Base-by-base conservation (phyloP, 108 stramenopile species). In the Aurantiochytrium sp. region DNA sequence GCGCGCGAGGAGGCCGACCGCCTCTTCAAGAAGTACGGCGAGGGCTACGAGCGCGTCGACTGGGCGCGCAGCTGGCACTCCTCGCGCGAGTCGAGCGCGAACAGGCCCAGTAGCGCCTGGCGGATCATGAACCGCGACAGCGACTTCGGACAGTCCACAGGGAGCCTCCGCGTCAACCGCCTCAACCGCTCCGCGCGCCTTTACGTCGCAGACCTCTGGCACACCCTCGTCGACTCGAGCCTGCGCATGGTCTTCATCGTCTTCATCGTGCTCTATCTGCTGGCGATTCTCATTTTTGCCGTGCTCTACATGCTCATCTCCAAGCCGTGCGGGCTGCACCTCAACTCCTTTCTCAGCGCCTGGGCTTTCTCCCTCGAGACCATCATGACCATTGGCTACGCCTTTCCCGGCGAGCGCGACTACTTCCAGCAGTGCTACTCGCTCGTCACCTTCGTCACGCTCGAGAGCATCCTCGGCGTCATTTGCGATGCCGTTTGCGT, bases 341-440 rank as follows among this genome's bases (percentile, higher is more conserved):
- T 92, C 37, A 45, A 21, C 24, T 69, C 15, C 59, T 32, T 89
- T 88, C 55, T 55, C 17, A 92, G 95, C 94, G 55, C 93, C 93
- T 93, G 88, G 54, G 94, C 96, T 86, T 98, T 99, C 73, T 93
- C 92, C 4, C 92, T 98, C 4, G 95, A 95, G 34, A 96, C 96
- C 53, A 97, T 97, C 95, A 95, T 97, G 22, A 96, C 96, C 12
- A 96, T 98, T 85, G 98, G 98, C 30, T 99, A 97, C 2, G 45
- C 73, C 8, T 81, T 81, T 81, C 73, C 73, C 87, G 97, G 97
- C 22, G 95, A 95, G 34, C 96, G 97, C 88, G 96, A 97, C 91
- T 97, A 96, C 91, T 97, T 98, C 90, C 95, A 94, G 19, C 92
- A 93, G 32, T 98, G 97, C 88, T 96, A 94, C 93, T 91, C 95